phyloP scores from a whole-genome alignment of 495 filamentous ascomycete genomes.

The Aspergillus olivimuriae region DNA sequence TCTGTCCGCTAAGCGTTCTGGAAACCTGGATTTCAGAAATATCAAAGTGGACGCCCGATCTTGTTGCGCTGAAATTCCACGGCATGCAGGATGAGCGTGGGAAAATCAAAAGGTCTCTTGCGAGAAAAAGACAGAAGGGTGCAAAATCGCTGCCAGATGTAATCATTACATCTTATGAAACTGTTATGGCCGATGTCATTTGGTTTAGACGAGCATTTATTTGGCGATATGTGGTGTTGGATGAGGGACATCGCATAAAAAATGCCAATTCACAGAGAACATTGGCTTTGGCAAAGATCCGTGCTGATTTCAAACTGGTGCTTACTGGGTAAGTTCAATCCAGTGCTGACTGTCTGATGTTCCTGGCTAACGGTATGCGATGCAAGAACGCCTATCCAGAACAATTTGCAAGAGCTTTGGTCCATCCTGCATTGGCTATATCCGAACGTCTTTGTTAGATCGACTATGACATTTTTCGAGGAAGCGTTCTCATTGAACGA shows the following conservation, averaged over 20 bases:
- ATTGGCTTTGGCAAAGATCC: constrained; percentile 41
- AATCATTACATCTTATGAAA: constrained; percentile 59
- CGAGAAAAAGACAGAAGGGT: not conserved
- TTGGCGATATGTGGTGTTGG: constrained; percentile 52
- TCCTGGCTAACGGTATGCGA: not conserved
- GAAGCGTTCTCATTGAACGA: constrained; percentile 52
- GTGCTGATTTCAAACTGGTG: constrained; percentile 53
- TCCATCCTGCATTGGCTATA: constrained; percentile 57
- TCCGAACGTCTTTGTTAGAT: constrained; percentile 52
- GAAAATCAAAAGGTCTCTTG: constrained; percentile 10
- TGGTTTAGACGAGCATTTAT: constrained; percentile 57
- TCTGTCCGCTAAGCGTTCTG: constrained; percentile 54
- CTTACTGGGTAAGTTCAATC: constrained; percentile 41
- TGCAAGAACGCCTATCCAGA: constrained; percentile 54
- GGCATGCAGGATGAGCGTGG: constrained; percentile 40
- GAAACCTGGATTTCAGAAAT: constrained; percentile 53
- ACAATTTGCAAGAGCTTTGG: constrained; percentile 58
- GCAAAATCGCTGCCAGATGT: constrained; percentile 30
- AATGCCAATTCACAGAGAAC: constrained; percentile 49
- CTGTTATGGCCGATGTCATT: constrained; percentile 45
- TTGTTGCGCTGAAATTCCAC: constrained; percentile 53
- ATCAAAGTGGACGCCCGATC: constrained; percentile 49
- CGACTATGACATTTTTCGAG: constrained; percentile 47
- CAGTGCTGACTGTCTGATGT: not conserved
- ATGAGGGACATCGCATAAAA: constrained; percentile 59